Evolutionary conservation across 768 basidiomycete genomes (phyloP), one percentile per base, ranked within the genome.

Genomic region (Pleurotus giganteus): DNA sequence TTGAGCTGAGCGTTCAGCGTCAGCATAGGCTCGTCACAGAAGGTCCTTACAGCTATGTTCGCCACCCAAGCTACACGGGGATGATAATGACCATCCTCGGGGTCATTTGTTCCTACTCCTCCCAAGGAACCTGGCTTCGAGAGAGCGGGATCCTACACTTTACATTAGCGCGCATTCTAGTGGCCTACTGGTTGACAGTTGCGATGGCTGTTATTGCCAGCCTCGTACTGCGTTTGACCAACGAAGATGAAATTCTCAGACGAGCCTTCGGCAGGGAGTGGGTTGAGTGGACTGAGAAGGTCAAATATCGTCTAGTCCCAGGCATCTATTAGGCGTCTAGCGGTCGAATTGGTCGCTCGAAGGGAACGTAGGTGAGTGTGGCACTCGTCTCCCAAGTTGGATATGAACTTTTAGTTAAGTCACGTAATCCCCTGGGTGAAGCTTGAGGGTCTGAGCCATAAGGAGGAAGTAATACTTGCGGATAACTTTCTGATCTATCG

Each of bases 1-100:
- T 78, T 53, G 79, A 80, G 47, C 71, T 80, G 52, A 76, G 75
- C 36, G 64, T 80, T 21, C 73, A 74, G 42, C 75, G 73, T 4
- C 58, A 63, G 12, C 78, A 80, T 32, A 41, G 27, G 37, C 52
- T 53, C 24, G 23, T 53, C 52, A 53, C 37, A 17, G 42, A 41
- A 23, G 52, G 52, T 19, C 52, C 52, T 11, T 53, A 53, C 52
- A 53, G 43, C 17, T 42, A 42, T 26, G 26, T 53, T 43, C 52
- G 52, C 15, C 52, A 53, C 52, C 52, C 52, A 27, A 42, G 39
- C 23, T 53, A 53, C 28, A 53, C 52, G 9, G 52, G 52, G 17
- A 53, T 53, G 52, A 44, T 53, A 5, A n/a, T 53, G 52, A 53
- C 52, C 24, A 53, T 44, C 19, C 4, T 53, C 39, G 52, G 52